Evolutionary conservation across 2,329 filamentous ascomycete genomes (phyloP).

Genomic region (Aspergillus jensenii): DNA sequence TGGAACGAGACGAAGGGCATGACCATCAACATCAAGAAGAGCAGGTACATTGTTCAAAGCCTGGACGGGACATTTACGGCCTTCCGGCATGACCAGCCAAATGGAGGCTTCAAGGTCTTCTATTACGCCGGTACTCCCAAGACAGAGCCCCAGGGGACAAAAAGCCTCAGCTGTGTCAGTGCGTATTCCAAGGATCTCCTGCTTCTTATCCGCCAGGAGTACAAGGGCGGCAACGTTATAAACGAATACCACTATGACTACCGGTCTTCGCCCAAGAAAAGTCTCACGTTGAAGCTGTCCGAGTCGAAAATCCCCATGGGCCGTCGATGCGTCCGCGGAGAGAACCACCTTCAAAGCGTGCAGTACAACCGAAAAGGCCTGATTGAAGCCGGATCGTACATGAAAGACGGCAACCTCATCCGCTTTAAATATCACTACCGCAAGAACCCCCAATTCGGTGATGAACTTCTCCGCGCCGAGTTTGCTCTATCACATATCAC

Average conservation of each 20-base stretch:
- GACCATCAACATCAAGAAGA: conserved; percentile 48
- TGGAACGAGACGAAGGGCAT: conserved; percentile 52
- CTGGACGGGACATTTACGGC: conserved; percentile 51
- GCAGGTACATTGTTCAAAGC: conserved; percentile 48
- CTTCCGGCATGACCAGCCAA: conserved; percentile 44
- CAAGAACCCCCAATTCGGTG: conserved; percentile 53
- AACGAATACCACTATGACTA: conserved; percentile 55
- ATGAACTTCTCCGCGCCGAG: conserved; percentile 57
- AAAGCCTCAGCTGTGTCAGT: conserved; percentile 45
- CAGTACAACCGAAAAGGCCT: conserved; percentile 56
- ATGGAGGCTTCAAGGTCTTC: conserved; percentile 43
- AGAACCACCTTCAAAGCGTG: conserved; percentile 47
- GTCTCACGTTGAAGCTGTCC: conserved; percentile 24
- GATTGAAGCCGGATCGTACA: conserved; percentile 54
- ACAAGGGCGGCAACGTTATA: conserved; percentile 41
- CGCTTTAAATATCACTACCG: conserved; percentile 58
- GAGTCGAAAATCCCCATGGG: conserved; percentile 43
- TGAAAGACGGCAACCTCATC: conserved; percentile 53
- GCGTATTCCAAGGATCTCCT: conserved; percentile 50
- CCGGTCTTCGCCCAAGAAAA: conserved; percentile 24
- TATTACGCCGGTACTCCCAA: conserved; percentile 43
- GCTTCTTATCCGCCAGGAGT: conserved; percentile 47
- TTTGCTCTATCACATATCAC: conserved; percentile 55
- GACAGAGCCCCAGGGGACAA: conserved; percentile 46
- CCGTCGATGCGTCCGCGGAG: conserved; percentile 49